Base-by-base conservation (phyloP, 192 early-diverging fungal genomes). In the Phycomyces blakesleeanus region DNA sequence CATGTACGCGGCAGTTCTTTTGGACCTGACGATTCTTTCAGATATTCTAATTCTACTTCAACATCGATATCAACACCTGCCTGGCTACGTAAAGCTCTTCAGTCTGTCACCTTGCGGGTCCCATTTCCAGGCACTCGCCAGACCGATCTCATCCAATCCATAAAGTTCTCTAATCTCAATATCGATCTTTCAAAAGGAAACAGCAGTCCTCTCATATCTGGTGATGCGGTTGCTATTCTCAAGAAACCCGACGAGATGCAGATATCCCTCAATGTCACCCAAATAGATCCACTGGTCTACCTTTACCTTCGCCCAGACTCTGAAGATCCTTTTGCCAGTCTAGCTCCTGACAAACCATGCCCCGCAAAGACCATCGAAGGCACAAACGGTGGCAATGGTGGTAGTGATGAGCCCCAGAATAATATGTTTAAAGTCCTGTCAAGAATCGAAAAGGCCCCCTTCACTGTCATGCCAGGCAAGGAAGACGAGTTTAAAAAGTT, bases 401-500 rank as follows among this genome's bases (percentile, higher is more conserved):
- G n/a, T 22, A 18, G 49, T 18, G 51, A 51, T 18, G 61, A 39
- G 11, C 20, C 58, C 39, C 3, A 14, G 3, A 34, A 52, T 8
- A 57, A 49, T 37, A 64, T 56, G 44, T 50, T 76, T 24, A 57
- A 40, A 44, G 69, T 76, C 0, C 21, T 47, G 0, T 66, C 68
- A 1, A 37, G 39, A 15, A 22, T 76, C n/a, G n/a, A 59, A 12
- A 47, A 38, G 10, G 74, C 64, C 10, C 74, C 74, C 8, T 71
- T 76, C 50, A 42, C 15, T 14, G 50, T 76, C 0, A 29, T 71
- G 15, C 63, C 57, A 8, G 73, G 64, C 9, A 42, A 49, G 15
- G 68, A 76, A 18, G 37, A 54, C 5, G 74, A 76, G n/a, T 71
- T 71, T 59, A 57, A 76, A 24, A 56, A 64, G 25, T 76, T 76